Evolutionary conservation across 78 protist genomes (phyloP).

Genomic region (Planoprotostelium fungivorum): DNA sequence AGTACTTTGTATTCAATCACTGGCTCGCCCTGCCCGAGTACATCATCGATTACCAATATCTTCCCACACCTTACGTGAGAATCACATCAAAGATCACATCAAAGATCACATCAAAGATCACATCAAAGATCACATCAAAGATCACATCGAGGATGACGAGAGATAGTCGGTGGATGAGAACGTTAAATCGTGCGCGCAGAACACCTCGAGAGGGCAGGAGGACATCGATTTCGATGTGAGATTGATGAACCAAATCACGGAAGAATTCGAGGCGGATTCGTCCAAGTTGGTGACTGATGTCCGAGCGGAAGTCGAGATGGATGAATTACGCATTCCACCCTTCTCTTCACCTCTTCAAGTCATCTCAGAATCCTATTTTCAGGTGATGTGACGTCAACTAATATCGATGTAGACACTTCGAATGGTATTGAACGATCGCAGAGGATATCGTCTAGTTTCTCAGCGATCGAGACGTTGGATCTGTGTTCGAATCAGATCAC

Average conservation of each 20-base stretch:
- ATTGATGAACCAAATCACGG: not conserved
- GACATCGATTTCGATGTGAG: not conserved
- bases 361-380: not conserved
- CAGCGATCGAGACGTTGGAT: not conserved
- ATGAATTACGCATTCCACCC: not conserved
- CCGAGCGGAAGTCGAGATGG: not conserved
- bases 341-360: not conserved
- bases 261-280: not conserved
- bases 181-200: not conserved
- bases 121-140: too few species aligned
- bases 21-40: not conserved
- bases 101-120: too few species aligned
- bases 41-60: not conserved
- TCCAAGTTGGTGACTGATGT: not conserved
- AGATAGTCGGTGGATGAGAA: too few species aligned
- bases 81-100: too few species aligned
- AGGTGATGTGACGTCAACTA: too few species aligned
- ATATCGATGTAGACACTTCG: not conserved
- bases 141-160: too few species aligned
- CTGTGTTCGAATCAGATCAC: not conserved
- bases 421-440: not conserved
- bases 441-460: not conserved
- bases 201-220: not conserved
- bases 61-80: not conserved
- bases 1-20: not conserved